Evolutionary conservation across 2,329 filamentous ascomycete species (phyloP), one percentile per base, ranked within the genome.

Genomic region (Neonectria magnoliae): DNA sequence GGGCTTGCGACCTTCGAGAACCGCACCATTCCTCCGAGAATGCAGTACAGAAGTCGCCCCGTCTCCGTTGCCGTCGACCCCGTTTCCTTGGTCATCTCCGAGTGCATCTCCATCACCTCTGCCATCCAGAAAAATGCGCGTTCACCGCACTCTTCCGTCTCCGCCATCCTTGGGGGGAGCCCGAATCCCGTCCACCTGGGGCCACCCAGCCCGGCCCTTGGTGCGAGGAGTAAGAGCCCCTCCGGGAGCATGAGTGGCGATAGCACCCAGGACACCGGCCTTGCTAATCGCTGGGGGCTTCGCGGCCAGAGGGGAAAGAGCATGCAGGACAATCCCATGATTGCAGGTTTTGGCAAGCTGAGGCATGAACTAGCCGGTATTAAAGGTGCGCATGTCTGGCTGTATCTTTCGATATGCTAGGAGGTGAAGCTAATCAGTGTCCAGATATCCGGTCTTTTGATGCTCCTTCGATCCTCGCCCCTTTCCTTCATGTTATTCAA

Each of bases 61-160:
- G 85, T 94, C 33, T 88, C 92, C 36, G 93, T 97, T 67, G 93
- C 94, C 47, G 91, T 97, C 71, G 93, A 97, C 75, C 94, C 94
- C 1, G 91, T 97, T 62, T 94, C 94, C 53, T 84, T 99, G 73
- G 94, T 99, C 70, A 97, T 97, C 68, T 97, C 95, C 80, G 96
- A 99, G 90, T 99, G 96, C 80, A 98, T 98, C 77, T 95, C 94
- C 50, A 95, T 99, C 81, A 98, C 96, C 14, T 98, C 95, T 67
- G 94, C 94, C 66, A 98, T 99, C 87, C 94, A 97, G 76, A 99
- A 99, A 82, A 91, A 98, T 87, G 92, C 94, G 69, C 92, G 96
- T 70, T 98, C 95, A 85, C 93, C 94, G 52, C 94, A 98, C 78
- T 97, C 94, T 13, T 98, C 94, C 5, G 96, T 99, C 48, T 94